Base-by-base conservation (phyloP, 495 filamentous ascomycete species). In the Chlorociboria aeruginascens region DNA sequence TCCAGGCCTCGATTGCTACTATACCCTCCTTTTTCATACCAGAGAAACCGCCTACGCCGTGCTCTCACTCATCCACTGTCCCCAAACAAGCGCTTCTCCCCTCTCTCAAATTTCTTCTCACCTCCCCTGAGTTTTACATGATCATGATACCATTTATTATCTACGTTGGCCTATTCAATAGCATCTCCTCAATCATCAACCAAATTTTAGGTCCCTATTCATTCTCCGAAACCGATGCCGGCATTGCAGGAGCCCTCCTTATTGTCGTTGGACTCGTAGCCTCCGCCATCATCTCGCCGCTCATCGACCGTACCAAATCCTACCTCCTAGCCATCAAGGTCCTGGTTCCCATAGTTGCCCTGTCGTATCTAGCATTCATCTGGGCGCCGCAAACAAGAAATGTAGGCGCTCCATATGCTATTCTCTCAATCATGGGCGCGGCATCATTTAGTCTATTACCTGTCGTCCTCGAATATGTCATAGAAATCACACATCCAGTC, bases 121-220 rank as follows among this genome's bases (percentile, higher is more conserved):
- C 50, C 28, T 79, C 70, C 16, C 58, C 69, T 25, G 78, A 85
- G 57, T 88, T 94, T 69, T 89, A 79, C 72, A 71, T 89, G 46
- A 66, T 93, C 58, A 62, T 85, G 33, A 50, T 86, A 50, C 78
- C 86, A 43, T 98, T 90, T 66, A 65, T 76, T 40, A 61, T 89
- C 60, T 95, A 90, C 66, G 85, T 96, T 51, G 86, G 81, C 37
- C 82, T 89, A 69, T 98, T 98, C 76, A 96, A 95, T 71, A 81
- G 81, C 62, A 66, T 88, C 57, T 93, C 89, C 40, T 84, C 86
- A 11, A 78, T 97, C 4, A 70, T 97, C 1, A 93, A 89, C 69
- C 89, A 95, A 60, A 84, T 97, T 63, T 76, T 97, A 47, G 65
- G 75, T 7, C 92, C 92, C 0, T 85, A 94, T 67, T 77, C 72